A percentile compares a stretch with the other conserved stretches of the same genome.
phyloP scores from a whole-genome alignment of 208 protist genomes.

The Wallacemonas sp. region DNA sequence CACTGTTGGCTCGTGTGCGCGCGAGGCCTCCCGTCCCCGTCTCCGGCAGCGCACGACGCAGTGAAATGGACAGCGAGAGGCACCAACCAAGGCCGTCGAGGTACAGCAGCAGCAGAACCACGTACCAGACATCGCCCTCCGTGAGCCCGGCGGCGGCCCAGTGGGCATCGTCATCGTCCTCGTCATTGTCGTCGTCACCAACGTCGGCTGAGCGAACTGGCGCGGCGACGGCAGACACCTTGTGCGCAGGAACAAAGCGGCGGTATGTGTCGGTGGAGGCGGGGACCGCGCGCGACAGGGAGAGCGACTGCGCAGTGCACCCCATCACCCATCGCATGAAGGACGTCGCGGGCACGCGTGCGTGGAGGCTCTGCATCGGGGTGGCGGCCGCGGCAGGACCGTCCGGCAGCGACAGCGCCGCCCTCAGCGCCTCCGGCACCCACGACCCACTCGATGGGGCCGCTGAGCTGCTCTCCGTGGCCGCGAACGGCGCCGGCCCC shows the following conservation, averaged over 20 bases:
- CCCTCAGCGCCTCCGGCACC: not conserved
- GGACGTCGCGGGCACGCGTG: not conserved
- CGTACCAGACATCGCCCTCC: constrained; percentile 8
- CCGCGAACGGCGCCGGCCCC: not conserved
- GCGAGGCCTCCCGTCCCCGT: no score
- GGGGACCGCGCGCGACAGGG: not conserved
- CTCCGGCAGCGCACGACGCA: not conserved
- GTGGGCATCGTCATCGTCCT: no score
- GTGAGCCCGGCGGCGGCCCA: not conserved
- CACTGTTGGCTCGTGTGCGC: no score
- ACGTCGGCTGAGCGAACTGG: no score
- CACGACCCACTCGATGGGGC: not conserved
- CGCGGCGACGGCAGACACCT: not conserved
- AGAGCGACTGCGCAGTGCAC: not conserved
- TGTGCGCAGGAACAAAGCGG: not conserved
- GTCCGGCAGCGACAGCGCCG: not conserved
- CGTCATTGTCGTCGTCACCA: no score
- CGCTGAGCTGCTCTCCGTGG: no score
- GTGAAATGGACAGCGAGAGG: not conserved
- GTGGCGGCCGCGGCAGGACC: not conserved
- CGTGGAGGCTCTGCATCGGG: not conserved
- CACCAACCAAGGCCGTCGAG: constrained; percentile 1
- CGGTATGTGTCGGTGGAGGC: not conserved
- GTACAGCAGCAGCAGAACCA: not conserved
- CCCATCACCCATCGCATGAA: constrained; percentile 7